phyloP scores from a whole-genome alignment of 2,329 filamentous ascomycete genomes.

The Alternaria ventricosa region DNA sequence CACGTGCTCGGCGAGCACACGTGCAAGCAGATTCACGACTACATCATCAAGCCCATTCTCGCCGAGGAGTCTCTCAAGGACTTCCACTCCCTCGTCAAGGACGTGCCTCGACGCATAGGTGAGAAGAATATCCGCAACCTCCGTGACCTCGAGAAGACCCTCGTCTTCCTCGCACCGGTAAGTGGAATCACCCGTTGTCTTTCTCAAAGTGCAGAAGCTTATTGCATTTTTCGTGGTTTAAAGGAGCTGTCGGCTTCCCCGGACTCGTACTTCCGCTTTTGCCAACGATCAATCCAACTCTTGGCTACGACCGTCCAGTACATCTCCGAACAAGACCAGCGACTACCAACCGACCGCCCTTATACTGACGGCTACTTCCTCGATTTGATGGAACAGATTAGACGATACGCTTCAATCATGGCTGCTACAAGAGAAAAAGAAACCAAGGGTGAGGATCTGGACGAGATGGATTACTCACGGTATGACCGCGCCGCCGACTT shows the following conservation, averaged over 20 bases:
- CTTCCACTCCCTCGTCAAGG: constrained; percentile 80
- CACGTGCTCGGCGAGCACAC: constrained; percentile 72
- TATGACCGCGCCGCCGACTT: constrained; percentile 37
- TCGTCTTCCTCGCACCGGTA: constrained; percentile 91
- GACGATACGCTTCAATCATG: constrained; percentile 85
- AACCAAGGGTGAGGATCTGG: constrained; percentile 60
- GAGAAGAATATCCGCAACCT: constrained; percentile 88
- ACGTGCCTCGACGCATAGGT: constrained; percentile 79
- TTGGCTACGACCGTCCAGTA: constrained; percentile 88
- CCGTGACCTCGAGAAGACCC: constrained; percentile 90
- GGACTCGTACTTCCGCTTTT: constrained; percentile 83
- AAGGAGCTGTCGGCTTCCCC: constrained; percentile 77
- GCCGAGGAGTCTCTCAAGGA: constrained; percentile 74
- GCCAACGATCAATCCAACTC: constrained; percentile 86
- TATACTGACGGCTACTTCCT: constrained; percentile 98
- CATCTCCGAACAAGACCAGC: constrained; percentile 85
- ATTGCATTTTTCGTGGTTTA: constrained; percentile 65
- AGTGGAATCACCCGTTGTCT: constrained; percentile 65
- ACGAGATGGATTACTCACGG: constrained; percentile 60
- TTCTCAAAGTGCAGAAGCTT: constrained; percentile 69
- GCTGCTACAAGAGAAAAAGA: constrained; percentile 74
- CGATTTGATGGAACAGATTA: constrained; percentile 92
- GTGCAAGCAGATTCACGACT: constrained; percentile 78
- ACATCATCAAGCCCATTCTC: constrained; percentile 77
- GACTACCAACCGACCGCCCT: constrained; percentile 81